Base-by-base conservation (phyloP, 2,329 filamentous ascomycete genomes). In the Ascochyta fabae region DNA sequence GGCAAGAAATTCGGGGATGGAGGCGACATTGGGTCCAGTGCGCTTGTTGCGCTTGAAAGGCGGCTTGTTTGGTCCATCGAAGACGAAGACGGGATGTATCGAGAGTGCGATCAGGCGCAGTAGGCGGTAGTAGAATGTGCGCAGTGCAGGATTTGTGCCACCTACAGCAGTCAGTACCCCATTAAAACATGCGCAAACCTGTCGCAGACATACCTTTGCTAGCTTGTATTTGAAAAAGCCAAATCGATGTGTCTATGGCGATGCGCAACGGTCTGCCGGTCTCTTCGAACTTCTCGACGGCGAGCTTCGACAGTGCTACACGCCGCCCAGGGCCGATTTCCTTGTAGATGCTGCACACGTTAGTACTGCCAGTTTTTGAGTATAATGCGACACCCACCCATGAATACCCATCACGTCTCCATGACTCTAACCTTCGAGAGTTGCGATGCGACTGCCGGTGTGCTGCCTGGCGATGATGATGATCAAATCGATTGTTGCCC, bases 161-260 rank as follows among this genome's bases (percentile, higher is more conserved):
- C 94, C 88, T 86, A 43, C 4, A 22, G 24, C 48, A 33, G 56
- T 69, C 43, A 70, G 64, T 42, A 44, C 16, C 12, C 27, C 23
- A 19, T 35, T 33, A 4, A 27, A 26, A 13, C 24, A n/a, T 29
- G 47, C 31, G 16, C 26, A 53, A 23, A 8, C 2, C 6, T 6
- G n/a, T 16, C 23, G 53, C 66, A 31, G 29, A 16, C 43, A 19
- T 68, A 84, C 86, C 92, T 79, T 87, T 87, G 16, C 90, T 90
- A 13, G 91, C 88, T 71, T 96, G 92, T 12, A 88, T 88, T 70
- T 99, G 95, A 70, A 96, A 98, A 40, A 96, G 89, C 95, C 95
- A 99, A 71, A 99, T 98, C 3, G 92, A 92, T 65, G 96, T 90
- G 72, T 99, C 95, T 61, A 99, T 90, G 35, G 95, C 95, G 42